Percentiles rank a stretch among this genome's conserved stretches.
Conservation (phyloP, 441 rosid genomes). For the Populus tomentosa region DNA sequence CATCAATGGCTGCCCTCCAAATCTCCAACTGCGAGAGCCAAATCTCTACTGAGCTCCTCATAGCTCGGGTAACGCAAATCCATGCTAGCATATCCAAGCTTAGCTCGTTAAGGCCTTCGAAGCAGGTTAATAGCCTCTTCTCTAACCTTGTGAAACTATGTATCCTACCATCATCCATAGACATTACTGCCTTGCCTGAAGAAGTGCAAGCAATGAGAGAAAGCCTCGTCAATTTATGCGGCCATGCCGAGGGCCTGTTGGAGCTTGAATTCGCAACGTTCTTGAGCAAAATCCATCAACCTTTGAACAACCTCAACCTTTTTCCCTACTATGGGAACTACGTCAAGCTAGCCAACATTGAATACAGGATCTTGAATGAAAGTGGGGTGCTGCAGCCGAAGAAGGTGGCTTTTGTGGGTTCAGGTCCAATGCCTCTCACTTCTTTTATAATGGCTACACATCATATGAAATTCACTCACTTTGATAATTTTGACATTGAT, state of each 20-base stretch:
- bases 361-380: conserved; percentile 28
- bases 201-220: conserved; percentile 24
- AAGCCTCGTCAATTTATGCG: conserved; percentile 28
- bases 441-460: conserved; percentile 41
- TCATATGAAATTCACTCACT: conserved; percentile 32
- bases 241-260: conserved; percentile 31
- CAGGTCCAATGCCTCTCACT: conserved; percentile 51
- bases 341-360: conserved; percentile 43
- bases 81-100: conserved; percentile 31
- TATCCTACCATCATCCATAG: conserved; percentile 28
- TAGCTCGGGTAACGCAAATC: conserved; percentile 28
- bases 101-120: conserved; percentile 34
- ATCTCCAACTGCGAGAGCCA: conserved; percentile 13
- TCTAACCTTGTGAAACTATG: conserved; percentile 37
- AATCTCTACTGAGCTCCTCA: conserved; percentile 17
- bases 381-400: conserved; percentile 31
- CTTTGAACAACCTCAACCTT: conserved; percentile 33
- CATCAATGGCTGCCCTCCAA: conserved; percentile 24
- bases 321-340: conserved; percentile 29
- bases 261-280: conserved; percentile 36
- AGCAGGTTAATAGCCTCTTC: conserved; percentile 35
- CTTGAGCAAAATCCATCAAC: conserved; percentile 23
- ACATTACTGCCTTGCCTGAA: conserved; percentile 18
- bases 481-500: conserved; percentile 49
- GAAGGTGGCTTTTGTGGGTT: conserved; percentile 52